Evolutionary conservation across 805 yeast species (phyloP).

Genomic region (Suhomyces prunicola): DNA sequence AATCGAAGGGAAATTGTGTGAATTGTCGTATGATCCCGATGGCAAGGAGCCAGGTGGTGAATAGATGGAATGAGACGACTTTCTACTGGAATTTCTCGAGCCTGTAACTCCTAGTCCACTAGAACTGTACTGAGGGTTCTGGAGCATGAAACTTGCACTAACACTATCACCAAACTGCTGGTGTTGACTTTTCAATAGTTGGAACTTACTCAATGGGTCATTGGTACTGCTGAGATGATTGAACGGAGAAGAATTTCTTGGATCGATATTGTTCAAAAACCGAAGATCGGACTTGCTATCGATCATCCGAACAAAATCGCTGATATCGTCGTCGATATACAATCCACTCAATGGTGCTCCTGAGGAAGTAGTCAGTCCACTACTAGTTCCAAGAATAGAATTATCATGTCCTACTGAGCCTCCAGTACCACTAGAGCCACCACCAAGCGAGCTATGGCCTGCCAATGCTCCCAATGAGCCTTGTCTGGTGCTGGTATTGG

Average conservation of each 20-base stretch:
- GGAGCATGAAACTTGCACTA: constrained; percentile 45
- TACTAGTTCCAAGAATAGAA: constrained; percentile 30
- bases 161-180: constrained; percentile 56
- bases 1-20: constrained; percentile 29
- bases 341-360: constrained; percentile 41
- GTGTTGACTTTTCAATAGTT: constrained; percentile 49
- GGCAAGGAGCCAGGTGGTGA: constrained; percentile 25
- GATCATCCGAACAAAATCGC: constrained; percentile 68
- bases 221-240: constrained; percentile 8
- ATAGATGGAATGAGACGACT: constrained; percentile 29
- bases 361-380: constrained; percentile 32
- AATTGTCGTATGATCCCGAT: constrained; percentile 24
- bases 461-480: constrained; percentile 7
- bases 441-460: constrained; percentile 7
- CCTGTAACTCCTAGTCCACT: constrained; percentile 10
- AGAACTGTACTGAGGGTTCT: constrained; percentile 11
- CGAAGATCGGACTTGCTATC: constrained; percentile 60
- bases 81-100: constrained; percentile 25
- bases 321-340: constrained; percentile 55
- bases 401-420: constrained; percentile 16
- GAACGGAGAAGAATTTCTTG: constrained; percentile 10
- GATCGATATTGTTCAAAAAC: constrained; percentile 17
- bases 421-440: constrained; percentile 9
- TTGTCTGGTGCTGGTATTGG: constrained; percentile 32
- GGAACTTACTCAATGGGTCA: constrained; percentile 51